Percentiles rank a stretch among this genome's conserved stretches.
These are phyloP conservation scores for Fusarium robinianum DNA, from an alignment of 2,329 filamentous ascomycete genomes.

Conservation along the genomic window DNA sequence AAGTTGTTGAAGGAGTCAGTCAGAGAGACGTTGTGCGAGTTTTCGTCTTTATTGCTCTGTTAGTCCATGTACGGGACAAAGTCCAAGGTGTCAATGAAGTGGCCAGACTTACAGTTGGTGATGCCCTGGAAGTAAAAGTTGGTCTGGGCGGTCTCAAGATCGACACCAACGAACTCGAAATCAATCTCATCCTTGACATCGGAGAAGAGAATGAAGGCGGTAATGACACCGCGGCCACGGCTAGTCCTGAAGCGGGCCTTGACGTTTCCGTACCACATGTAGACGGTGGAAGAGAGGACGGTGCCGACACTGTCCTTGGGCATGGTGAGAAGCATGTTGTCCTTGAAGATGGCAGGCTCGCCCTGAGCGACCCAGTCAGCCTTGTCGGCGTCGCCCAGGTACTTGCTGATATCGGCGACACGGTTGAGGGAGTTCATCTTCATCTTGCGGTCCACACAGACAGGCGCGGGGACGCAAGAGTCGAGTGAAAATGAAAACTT, in stretches of 20 bases:
- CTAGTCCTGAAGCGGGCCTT: slow-evolving; percentile 83
- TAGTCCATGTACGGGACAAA: slow-evolving; percentile 10
- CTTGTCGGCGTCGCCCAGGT: slow-evolving; percentile 79
- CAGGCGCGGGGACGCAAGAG: slow-evolving; percentile 81
- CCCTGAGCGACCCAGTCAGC: slow-evolving; percentile 91
- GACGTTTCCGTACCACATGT: slow-evolving; percentile 97
- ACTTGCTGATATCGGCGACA: slow-evolving; percentile 74
- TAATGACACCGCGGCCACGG: slow-evolving; percentile 87
- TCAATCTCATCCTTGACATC: slow-evolving; percentile 99
- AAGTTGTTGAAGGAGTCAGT: slow-evolving; percentile 75
- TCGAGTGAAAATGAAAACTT: slow-evolving; percentile 80
- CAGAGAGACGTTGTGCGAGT: slow-evolving; percentile 71
- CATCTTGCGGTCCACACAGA: slow-evolving; percentile 77
- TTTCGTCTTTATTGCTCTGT: slow-evolving; percentile 63
- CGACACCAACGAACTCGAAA: slow-evolving; percentile 88
- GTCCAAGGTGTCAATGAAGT: slow-evolving; percentile 13
- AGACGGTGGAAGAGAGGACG: slow-evolving; percentile 78
- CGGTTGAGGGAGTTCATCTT: slow-evolving; percentile 72
- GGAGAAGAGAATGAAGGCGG: slow-evolving; percentile 92
- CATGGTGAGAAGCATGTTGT: slow-evolving; percentile 86
- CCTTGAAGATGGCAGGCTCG: slow-evolving; percentile 68
- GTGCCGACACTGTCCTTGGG: slow-evolving; percentile 82
- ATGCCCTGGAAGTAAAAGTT: slow-evolving; percentile 98
- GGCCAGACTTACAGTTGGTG: slow-evolving; percentile 71
- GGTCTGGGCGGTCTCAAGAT: slow-evolving; percentile 79